Conservation (phyloP, 2,329 filamentous ascomycete species). For the Cordyceps farinosa region DNA sequence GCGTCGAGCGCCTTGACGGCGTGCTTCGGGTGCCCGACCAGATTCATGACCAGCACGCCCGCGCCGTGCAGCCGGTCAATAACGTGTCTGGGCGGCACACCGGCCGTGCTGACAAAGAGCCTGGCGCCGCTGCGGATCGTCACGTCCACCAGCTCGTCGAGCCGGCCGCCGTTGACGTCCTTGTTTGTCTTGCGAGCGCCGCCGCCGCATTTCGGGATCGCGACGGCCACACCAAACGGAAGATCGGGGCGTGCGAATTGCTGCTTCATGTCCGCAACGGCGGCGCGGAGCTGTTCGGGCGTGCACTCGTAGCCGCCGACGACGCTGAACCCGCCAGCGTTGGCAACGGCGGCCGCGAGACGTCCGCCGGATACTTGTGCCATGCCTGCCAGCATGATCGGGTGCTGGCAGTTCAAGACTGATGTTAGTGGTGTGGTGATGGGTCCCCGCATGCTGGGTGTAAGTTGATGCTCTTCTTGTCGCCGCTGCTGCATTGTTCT, state of each 20-base stretch:
- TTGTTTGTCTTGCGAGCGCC: constrained; percentile 85
- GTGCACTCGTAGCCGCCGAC: constrained; percentile 70
- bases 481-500: neutral
- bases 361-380: constrained; percentile 74
- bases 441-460: constrained; percentile 39
- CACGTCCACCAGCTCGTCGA: constrained; percentile 84
- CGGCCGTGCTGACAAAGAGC: constrained; percentile 84
- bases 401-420: constrained; percentile 80
- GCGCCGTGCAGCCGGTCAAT: constrained; percentile 74
- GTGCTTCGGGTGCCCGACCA: constrained; percentile 94
- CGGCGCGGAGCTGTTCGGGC: constrained; percentile 68
- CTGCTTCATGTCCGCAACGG: constrained; percentile 81
- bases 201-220: constrained; percentile 83
- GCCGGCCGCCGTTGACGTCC: constrained; percentile 85
- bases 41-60: constrained; percentile 89
- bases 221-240: constrained; percentile 88
- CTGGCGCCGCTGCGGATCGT: constrained; percentile 76
- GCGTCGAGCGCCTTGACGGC: constrained; percentile 81
- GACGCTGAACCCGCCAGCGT: constrained; percentile 79
- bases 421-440: constrained; percentile 74
- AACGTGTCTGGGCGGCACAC: constrained; percentile 70
- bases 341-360: constrained; percentile 82
- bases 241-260: constrained; percentile 63
- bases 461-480: neutral
- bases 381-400: constrained; percentile 94